These are phyloP conservation scores for Hysterium pulicare DNA, from an alignment of 2,329 filamentous ascomycete genomes.

Conservation along the genomic window DNA sequence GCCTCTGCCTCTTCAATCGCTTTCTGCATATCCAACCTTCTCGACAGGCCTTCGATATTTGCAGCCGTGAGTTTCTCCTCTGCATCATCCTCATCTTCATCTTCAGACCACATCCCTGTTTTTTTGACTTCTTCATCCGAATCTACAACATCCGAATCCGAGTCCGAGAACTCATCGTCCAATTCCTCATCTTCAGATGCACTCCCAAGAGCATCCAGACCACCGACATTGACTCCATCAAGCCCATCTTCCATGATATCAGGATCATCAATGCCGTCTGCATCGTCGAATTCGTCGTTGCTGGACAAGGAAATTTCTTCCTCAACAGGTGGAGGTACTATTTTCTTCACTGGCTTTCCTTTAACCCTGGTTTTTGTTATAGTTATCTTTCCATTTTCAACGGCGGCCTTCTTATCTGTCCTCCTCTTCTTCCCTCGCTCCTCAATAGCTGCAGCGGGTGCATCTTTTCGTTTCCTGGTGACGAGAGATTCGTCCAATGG, in stretches of 20 bases:
- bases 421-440: conserved; percentile 60
- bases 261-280: conserved; percentile 31
- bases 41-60: conserved; percentile 89
- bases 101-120: conserved; percentile 85
- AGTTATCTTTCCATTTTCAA: conserved; percentile 31
- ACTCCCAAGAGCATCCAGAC: conserved; percentile 39
- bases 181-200: conserved; percentile 35
- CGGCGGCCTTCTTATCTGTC: conserved; percentile 46
- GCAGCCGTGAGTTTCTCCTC: conserved; percentile 91
- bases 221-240: conserved; percentile 38
- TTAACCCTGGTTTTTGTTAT: conserved; percentile 25
- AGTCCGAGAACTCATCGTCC: conserved; percentile 42
- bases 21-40: conserved; percentile 74
- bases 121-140: conserved; percentile 55
- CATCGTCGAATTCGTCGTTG: conserved; percentile 23
- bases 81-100: conserved; percentile 87
- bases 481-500: conserved; percentile 73
- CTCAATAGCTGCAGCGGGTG: conserved; percentile 50
- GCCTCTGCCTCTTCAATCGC: conserved; percentile 79
- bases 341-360: conserved; percentile 33
- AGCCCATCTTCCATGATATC: conserved; percentile 48
- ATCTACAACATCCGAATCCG: conserved; percentile 50
- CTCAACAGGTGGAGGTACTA: conserved; percentile 22
- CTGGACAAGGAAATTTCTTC: conserved; percentile 16
- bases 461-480: conserved; percentile 83